A percentile compares a stretch with the other conserved stretches of the same genome.
phyloP scores from a whole-genome alignment of 352 stramenopile genomes.

The Phytophthora vignae region DNA sequence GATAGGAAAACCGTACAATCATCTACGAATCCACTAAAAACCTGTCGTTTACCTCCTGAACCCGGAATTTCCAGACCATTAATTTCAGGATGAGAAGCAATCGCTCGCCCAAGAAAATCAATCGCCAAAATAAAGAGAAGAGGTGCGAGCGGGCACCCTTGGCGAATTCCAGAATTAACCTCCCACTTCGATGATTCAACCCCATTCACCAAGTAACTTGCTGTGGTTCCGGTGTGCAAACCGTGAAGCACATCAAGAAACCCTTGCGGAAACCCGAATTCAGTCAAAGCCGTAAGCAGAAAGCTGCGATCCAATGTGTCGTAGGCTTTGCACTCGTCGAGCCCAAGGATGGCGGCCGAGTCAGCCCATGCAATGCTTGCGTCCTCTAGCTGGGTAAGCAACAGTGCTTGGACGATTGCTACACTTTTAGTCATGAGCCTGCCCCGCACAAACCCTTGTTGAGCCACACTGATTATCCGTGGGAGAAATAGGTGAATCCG shows the following conservation, averaged over 20 bases:
- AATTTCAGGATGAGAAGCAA: neutral
- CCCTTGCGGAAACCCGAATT: constrained; percentile 7
- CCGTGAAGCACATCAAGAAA: constrained; percentile 2
- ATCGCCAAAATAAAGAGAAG: constrained; percentile 13
- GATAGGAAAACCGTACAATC: constrained; percentile 14
- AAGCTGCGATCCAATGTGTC: constrained; percentile 12
- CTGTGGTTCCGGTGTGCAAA: constrained; percentile 12
- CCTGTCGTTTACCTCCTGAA: neutral
- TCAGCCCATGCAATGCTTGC: constrained; percentile 2
- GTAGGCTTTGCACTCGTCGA: constrained; percentile 13
- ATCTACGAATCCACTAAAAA: constrained; percentile 15
- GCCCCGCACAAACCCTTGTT: too few relatives aligned
- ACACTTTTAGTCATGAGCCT: too few relatives aligned
- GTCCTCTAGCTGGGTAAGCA: neutral
- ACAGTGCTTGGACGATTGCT: neutral
- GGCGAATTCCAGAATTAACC: constrained; percentile 4
- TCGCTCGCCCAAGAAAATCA: neutral
- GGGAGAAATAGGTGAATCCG: too few relatives aligned
- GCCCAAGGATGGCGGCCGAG: neutral
- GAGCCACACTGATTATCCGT: too few relatives aligned
- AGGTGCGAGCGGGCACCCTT: constrained; percentile 10
- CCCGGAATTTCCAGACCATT: constrained; percentile 6
- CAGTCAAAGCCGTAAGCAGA: neutral
- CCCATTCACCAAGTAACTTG: constrained; percentile 17
- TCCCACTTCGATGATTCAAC: constrained; percentile 5